Evolutionary conservation across 148 eudicot species (phyloP).

Genomic region (Nepenthes gracilis): DNA sequence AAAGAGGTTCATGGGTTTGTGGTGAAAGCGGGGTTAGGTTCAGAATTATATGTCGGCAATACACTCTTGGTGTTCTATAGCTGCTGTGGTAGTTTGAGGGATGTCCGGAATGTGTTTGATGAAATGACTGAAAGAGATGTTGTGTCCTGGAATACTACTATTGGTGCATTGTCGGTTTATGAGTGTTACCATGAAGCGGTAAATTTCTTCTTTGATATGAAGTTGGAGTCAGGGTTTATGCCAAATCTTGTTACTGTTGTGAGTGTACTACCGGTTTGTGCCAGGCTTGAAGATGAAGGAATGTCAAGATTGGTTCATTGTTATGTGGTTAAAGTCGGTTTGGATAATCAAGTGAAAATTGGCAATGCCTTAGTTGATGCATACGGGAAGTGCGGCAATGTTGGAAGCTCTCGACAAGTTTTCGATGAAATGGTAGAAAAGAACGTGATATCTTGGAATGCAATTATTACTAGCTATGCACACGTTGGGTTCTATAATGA

Average conservation of each 20-base stretch:
- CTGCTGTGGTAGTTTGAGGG: conserved; percentile 23
- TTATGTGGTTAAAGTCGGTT: conserved; percentile 47
- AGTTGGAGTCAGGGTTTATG: conserved; percentile 13
- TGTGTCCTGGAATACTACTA: conserved; percentile 66
- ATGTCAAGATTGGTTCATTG: conserved; percentile 34
- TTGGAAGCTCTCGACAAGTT: conserved; percentile 16
- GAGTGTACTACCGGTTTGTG: conserved; percentile 56
- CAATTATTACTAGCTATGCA: conserved; percentile 44
- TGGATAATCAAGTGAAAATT: conserved; percentile 23
- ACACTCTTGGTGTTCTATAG: conserved; percentile 54
- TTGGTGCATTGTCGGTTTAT: conserved; percentile 30
- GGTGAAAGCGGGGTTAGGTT: conserved; percentile 42
- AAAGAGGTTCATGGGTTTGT: conserved; percentile 53
- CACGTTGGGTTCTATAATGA: conserved; percentile 17
- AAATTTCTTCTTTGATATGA: conserved; percentile 31
- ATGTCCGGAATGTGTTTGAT: conserved; percentile 42
- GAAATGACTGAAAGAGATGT: conserved; percentile 57
- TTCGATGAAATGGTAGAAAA: conserved; percentile 36
- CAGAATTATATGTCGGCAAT: conserved; percentile 46
- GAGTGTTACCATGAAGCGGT: conserved; percentile 22
- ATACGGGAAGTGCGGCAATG: conserved; percentile 52
- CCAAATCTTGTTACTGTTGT: conserved; percentile 48
- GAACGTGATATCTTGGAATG: conserved; percentile 64
- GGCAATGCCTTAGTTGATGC: conserved; percentile 49
- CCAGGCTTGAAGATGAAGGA: conserved; percentile 26